phyloP scores from a whole-genome alignment of 768 basidiomycete genomes.

The Zangia roseola region DNA sequence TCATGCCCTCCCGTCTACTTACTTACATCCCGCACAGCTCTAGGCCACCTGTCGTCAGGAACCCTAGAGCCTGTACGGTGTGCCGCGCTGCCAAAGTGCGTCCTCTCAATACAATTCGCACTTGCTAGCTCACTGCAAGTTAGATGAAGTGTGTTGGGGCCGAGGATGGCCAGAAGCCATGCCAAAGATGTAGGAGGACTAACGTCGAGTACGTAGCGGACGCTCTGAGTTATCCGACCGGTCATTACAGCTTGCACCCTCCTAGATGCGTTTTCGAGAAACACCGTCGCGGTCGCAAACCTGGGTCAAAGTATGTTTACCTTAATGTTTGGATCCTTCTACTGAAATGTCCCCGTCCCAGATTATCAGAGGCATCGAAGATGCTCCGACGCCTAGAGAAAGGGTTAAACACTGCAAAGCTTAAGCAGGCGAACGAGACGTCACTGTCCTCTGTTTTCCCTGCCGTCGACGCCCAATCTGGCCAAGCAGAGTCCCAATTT shows the following conservation, averaged over 20 bases:
- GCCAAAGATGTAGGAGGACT: constrained; percentile 82
- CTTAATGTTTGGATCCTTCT: neutral
- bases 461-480: constrained; percentile 30
- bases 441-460: constrained; percentile 33
- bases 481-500: constrained; percentile 27
- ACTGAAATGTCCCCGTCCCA: constrained; percentile 29
- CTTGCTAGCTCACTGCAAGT: constrained; percentile 14
- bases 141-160: constrained; percentile 93
- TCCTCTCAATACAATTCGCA: constrained; percentile 13
- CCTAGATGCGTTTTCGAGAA: constrained; percentile 83
- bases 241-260: constrained; percentile 14
- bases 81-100: constrained; percentile 80
- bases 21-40: constrained; percentile 28
- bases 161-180: constrained; percentile 77
- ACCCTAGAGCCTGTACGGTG: constrained; percentile 73
- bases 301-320: constrained; percentile 75
- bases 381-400: constrained; percentile 87
- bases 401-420: constrained; percentile 72
- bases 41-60: constrained; percentile 46
- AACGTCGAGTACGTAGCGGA: constrained; percentile 60
- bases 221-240: constrained; percentile 1
- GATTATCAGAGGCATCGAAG: constrained; percentile 85
- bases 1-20: constrained; percentile 8
- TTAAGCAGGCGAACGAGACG: constrained; percentile 52
- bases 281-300: constrained; percentile 84